Percentiles rank a stretch among this genome's conserved stretches.
Conservation (phyloP, 2,329 filamentous ascomycete genomes). For the Penicillium sp. region DNA sequence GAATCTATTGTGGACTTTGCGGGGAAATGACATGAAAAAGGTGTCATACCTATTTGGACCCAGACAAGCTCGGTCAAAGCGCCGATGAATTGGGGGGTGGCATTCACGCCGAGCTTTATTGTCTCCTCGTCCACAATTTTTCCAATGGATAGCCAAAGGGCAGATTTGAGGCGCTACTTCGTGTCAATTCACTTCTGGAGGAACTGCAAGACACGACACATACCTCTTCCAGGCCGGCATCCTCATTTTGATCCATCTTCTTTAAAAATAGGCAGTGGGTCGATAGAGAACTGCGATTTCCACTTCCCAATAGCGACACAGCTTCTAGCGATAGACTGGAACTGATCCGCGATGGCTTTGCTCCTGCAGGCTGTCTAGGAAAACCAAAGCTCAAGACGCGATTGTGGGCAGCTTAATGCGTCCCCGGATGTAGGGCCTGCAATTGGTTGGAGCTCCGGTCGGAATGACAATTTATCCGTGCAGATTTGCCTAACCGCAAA, state of each 20-base stretch:
- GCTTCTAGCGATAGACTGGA: not conserved
- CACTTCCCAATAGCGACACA: not conserved
- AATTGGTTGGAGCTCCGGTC: slow-evolving; percentile 15
- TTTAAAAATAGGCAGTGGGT: not conserved
- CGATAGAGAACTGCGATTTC: not conserved
- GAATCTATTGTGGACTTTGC: not conserved
- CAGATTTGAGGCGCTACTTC: slow-evolving; percentile 75
- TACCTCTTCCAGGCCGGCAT: slow-evolving; percentile 42
- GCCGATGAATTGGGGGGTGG: slow-evolving; percentile 89
- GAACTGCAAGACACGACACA: slow-evolving; percentile 1
- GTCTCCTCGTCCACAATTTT: slow-evolving; percentile 89
- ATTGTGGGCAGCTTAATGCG: slow-evolving; percentile 9
- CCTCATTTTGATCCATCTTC: slow-evolving; percentile 35
- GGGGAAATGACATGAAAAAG: not conserved
- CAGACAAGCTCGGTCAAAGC: slow-evolving; percentile 85
- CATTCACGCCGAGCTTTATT: slow-evolving; percentile 74
- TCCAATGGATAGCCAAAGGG: slow-evolving; percentile 82
- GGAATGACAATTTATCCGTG: slow-evolving; percentile 16
- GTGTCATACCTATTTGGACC: slow-evolving; percentile 74
- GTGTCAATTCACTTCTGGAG: not conserved
- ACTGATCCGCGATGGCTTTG: not conserved
- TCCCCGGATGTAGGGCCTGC: not conserved
- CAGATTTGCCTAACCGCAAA: slow-evolving; percentile 19
- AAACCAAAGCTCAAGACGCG: not conserved
- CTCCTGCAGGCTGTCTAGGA: not conserved